Conservation (phyloP, 352 stramenopile genomes). For the Pythium rhizo-oryzae region DNA sequence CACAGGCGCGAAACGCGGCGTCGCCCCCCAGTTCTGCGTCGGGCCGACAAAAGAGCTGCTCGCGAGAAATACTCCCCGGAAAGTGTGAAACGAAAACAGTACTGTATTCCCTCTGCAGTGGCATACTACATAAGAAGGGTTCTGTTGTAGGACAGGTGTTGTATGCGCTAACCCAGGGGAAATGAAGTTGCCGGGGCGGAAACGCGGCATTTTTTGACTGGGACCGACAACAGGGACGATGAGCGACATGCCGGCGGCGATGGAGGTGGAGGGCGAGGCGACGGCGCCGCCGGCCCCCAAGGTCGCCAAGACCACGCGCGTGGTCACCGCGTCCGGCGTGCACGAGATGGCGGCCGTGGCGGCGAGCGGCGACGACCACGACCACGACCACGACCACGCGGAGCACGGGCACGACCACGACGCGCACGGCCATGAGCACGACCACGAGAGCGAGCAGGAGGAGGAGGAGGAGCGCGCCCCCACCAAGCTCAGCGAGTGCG, state of each 20-base stretch:
- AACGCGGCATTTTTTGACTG: conserved; percentile 1
- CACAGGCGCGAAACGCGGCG: no score
- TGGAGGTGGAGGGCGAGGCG: conserved; percentile 14
- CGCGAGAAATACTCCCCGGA: not conserved
- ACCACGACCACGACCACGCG: conserved; percentile 20
- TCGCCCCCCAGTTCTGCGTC: no score
- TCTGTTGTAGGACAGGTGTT: not conserved
- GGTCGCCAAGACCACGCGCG: conserved; percentile 19
- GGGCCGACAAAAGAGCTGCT: not conserved
- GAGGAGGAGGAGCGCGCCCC: conserved; percentile 33
- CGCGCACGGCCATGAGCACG: no score
- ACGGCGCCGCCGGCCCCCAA: conserved; percentile 12
- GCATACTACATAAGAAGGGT: not conserved
- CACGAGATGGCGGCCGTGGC: conserved; percentile 4
- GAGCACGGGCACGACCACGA: no score
- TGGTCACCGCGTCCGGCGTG: conserved; percentile 16
- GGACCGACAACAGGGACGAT: not conserved
- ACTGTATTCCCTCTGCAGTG: not conserved
- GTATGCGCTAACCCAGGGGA: not conserved
- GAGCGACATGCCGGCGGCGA: not conserved
- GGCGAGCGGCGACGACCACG: conserved; percentile 9
- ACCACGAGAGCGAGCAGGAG: conserved; percentile 25
- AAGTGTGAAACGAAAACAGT: not conserved
- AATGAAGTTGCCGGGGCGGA: not conserved
- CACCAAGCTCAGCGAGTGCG: conserved; percentile 67